Base-by-base conservation (phyloP, 352 stramenopile species). In the Halophytophthora polymorphica region DNA sequence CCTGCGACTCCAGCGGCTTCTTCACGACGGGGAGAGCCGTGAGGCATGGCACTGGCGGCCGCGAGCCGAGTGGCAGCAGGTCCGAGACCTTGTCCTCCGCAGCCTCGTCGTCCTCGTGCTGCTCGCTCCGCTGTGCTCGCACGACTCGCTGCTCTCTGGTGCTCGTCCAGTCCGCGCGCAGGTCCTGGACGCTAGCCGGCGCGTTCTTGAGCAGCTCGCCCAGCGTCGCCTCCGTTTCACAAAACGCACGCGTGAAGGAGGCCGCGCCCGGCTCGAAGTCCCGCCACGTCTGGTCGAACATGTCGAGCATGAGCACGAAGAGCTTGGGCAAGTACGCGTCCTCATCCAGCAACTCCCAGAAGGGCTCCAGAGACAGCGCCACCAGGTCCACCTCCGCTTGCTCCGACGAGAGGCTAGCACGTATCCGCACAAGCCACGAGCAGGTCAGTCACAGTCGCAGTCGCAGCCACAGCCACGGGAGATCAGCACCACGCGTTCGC, bases 271-370 rank as follows among this genome's bases (percentile, higher is more conserved):
- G 62, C 19, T 72, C 59, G 23, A 86, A 55, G 5, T 76, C 60
- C 52, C 58, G 78, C 79, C 79, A 93, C 15, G 88, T 60, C 43
- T 86, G 64, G 33, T 92, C 77, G 38, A 88, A 92, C 22, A 92
- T 74, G 13, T 86, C 69, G 37, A 90, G 79, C 66, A 87, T 81
- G 29, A 88, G 63, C 48, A 70, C 66, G 48, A 94, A 94, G 7
- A 92, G 51, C 48, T 90, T 90, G 47, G 76, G 64, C 45, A 94
- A 92, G 52, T 86, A 89, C 29, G 64, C 64, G 11, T 89, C 76
- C 50, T 94, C 83, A 21, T 88, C 77, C 58, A 94, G 87, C 8
- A 94, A 54, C 37, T 92, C 69, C 83, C 83, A 94, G 45, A 89
- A 91, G 17, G 83, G 83, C 45, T 94, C 79, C 35, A 84, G 54